Evolutionary conservation across 306 rosid genomes (phyloP).

Genomic region (Trifolium dubium): DNA sequence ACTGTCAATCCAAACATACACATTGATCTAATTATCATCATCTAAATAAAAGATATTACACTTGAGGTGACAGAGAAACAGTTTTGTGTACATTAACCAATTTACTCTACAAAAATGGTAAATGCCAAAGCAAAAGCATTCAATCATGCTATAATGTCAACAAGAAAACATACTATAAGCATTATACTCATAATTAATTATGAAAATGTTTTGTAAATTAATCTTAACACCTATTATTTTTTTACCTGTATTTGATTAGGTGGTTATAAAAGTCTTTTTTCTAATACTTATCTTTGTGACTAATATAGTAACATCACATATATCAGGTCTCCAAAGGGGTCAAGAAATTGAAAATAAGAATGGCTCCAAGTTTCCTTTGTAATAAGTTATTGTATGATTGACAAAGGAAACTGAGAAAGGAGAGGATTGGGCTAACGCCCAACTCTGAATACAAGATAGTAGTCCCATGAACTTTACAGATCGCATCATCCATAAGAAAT

Average conservation of each 20-base stretch:
- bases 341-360: no score
- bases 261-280: neutral
- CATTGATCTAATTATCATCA: neutral
- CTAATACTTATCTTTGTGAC: no score
- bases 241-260: neutral
- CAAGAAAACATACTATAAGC: neutral
- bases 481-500: slow-evolving; percentile 20
- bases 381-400: no score
- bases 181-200: neutral
- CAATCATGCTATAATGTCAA: no score
- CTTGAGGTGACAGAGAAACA: neutral
- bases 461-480: neutral
- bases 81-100: no score
- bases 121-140: neutral
- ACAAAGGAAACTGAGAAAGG: neutral
- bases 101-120: no score
- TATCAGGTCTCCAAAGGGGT: no score
- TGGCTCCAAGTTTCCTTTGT: no score
- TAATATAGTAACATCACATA: no score
- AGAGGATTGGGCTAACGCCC: neutral
- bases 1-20: neutral
- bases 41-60: neutral
- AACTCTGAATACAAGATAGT: neutral
- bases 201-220: neutral
- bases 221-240: neutral